Evolutionary conservation across 2,329 filamentous ascomycete genomes (phyloP).

Genomic region (Xylaria arbuscula): DNA sequence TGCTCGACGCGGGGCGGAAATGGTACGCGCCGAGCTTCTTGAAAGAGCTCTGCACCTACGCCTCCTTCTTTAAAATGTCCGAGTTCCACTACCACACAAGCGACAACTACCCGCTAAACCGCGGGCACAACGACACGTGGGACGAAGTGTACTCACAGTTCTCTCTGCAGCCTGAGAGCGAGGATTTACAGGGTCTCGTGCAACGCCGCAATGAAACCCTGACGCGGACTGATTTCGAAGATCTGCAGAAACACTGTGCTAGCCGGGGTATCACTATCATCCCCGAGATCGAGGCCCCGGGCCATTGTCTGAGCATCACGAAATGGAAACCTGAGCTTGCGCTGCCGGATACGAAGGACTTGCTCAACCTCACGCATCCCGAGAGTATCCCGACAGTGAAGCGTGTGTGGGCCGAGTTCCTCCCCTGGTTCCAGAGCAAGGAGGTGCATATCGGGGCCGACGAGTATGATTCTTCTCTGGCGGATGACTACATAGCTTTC

Average conservation of each 20-base stretch:
- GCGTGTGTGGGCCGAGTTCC: slow-evolving; percentile 62
- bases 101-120: slow-evolving; percentile 61
- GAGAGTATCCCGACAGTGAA: slow-evolving; percentile 64
- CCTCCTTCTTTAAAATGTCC: slow-evolving; percentile 60
- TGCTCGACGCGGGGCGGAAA: slow-evolving; percentile 58
- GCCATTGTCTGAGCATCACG: slow-evolving; percentile 63
- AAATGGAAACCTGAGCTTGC: slow-evolving; percentile 67
- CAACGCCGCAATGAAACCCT: slow-evolving; percentile 60
- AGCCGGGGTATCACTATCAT: slow-evolving; percentile 63
- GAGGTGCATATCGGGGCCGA: slow-evolving; percentile 67
- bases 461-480: slow-evolving; percentile 60
- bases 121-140: slow-evolving; percentile 60
- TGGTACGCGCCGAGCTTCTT: slow-evolving; percentile 57
- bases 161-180: slow-evolving; percentile 53
- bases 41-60: slow-evolving; percentile 58
- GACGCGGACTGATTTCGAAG: slow-evolving; percentile 57
- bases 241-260: slow-evolving; percentile 62
- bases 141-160: slow-evolving; percentile 59
- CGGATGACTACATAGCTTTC: slow-evolving; percentile 62
- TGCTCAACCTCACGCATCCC: slow-evolving; percentile 64
- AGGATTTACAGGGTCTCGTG: slow-evolving; percentile 55
- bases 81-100: slow-evolving; percentile 63
- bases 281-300: slow-evolving; percentile 66
- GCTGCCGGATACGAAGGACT: slow-evolving; percentile 55
- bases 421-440: slow-evolving; percentile 67